Percentiles rank a stretch among this genome's conserved stretches.
These are phyloP conservation scores for Fragaria ananassa DNA, from an alignment of 306 rosid genomes.

Conservation along the genomic window DNA sequence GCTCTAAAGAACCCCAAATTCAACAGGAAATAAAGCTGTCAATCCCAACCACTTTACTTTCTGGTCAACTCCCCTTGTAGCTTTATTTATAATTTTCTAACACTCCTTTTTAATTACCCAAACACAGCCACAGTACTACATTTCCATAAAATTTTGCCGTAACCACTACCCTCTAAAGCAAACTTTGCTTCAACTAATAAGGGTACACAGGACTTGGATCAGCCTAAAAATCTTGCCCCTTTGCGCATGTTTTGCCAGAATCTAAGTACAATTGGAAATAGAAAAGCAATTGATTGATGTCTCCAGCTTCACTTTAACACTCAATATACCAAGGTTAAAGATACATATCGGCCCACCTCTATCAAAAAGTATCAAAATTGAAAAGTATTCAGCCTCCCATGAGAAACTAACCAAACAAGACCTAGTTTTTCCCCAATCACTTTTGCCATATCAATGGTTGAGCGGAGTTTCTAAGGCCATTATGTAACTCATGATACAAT, in stretches of 20 bases:
- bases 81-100: no score
- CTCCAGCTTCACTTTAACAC: not conserved
- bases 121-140: no score
- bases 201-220: no score
- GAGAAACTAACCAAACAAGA: not conserved
- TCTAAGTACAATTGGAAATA: not conserved
- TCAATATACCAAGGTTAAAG: not conserved
- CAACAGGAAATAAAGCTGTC: no score
- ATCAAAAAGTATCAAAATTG: not conserved
- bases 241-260: not conserved
- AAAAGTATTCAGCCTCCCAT: not conserved
- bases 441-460: not conserved
- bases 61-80: no score
- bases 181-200: no score
- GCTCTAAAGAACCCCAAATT: no score
- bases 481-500: conserved; percentile 1
- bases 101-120: no score
- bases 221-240: no score
- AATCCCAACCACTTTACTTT: no score
- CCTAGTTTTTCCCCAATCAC: not conserved
- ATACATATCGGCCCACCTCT: not conserved
- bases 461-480: not conserved
- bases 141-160: no score
- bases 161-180: no score
- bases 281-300: not conserved